Conservation (phyloP, 495 filamentous ascomycete species). For the Annulohypoxylon nitens region DNA sequence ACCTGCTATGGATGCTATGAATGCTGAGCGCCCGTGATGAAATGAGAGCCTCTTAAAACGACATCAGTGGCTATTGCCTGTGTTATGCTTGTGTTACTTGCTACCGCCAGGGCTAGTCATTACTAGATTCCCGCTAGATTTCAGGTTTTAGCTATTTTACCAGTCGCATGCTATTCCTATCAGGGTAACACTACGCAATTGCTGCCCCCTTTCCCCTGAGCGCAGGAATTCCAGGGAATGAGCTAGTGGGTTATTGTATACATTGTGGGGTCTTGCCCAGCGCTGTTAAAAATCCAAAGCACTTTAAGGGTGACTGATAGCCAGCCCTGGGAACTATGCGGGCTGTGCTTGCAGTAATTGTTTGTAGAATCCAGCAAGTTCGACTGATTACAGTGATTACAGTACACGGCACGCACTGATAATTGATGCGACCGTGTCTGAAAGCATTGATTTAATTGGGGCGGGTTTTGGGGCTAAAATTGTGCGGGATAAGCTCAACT, state of each 20-base stretch:
- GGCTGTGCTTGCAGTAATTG: constrained; percentile 1
- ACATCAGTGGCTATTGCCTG: constrained; percentile 35
- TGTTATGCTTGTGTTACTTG: too few species aligned
- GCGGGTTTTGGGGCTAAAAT: constrained; percentile 45
- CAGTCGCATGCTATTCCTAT: constrained; percentile 20
- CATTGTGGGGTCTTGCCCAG: background rate
- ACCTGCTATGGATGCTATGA: background rate
- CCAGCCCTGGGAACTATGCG: background rate
- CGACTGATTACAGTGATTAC: constrained; percentile 20
- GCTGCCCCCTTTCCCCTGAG: constrained; percentile 34
- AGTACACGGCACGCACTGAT: constrained; percentile 35
- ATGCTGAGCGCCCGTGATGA: constrained; percentile 24
- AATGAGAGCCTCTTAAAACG: constrained; percentile 45
- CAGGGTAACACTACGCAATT: constrained; percentile 40
- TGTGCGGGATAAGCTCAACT: constrained; percentile 43
- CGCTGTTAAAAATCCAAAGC: background rate
- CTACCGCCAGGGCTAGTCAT: too few species aligned
- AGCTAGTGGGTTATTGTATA: constrained; percentile 4
- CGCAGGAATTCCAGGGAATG: constrained; percentile 46
- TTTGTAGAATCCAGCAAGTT: background rate
- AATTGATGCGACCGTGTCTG: constrained; percentile 43
- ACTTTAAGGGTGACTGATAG: background rate
- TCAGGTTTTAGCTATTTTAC: constrained; percentile 36
- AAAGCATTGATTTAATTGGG: constrained; percentile 45
- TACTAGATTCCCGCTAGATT: constrained; percentile 6